Evolutionary conservation across 208 protist genomes (phyloP).

Genomic region (Trypanosoma conorhini): DNA sequence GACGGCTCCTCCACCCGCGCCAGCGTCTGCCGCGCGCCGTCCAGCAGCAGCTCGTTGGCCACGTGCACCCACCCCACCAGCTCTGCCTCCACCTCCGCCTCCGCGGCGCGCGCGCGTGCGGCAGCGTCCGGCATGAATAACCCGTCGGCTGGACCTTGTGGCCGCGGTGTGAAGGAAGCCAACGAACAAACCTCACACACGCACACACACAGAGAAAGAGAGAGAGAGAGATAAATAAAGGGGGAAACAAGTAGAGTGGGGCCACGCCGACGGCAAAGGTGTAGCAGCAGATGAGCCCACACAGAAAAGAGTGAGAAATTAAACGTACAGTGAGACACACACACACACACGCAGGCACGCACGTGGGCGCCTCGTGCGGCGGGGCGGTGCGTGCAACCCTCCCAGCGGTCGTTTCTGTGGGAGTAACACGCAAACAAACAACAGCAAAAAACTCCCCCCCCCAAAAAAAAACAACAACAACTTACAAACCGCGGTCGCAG

Average conservation of each 20-base stretch:
- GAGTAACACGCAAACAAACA: neutral
- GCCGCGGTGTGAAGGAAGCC: neutral
- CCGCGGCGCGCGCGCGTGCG: neutral
- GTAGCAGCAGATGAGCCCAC: neutral
- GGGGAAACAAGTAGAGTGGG: constrained; percentile 24
- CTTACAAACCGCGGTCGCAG: neutral
- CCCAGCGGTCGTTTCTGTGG: neutral
- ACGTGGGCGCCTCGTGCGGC: neutral
- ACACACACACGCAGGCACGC: constrained; percentile 3
- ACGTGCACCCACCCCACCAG: constrained; percentile 31
- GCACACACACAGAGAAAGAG: neutral
- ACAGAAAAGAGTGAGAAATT: constrained; percentile 19
- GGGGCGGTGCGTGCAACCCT: neutral
- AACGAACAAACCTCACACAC: neutral
- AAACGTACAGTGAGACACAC: constrained; percentile 28
- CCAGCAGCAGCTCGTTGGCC: constrained; percentile 26
- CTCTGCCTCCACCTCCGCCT: constrained; percentile 23
- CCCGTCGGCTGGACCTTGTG: neutral
- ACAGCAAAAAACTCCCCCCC: constrained; percentile 1
- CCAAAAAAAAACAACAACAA: constrained; percentile 5
- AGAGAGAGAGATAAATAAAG: neutral
- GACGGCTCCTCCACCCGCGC: constrained; percentile 26
- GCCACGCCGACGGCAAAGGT: constrained; percentile 18
- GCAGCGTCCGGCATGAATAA: neutral
- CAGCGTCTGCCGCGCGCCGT: constrained; percentile 12